Evolutionary conservation across 306 rosid genomes (phyloP).

Genomic region (Cucurbita moschata): DNA sequence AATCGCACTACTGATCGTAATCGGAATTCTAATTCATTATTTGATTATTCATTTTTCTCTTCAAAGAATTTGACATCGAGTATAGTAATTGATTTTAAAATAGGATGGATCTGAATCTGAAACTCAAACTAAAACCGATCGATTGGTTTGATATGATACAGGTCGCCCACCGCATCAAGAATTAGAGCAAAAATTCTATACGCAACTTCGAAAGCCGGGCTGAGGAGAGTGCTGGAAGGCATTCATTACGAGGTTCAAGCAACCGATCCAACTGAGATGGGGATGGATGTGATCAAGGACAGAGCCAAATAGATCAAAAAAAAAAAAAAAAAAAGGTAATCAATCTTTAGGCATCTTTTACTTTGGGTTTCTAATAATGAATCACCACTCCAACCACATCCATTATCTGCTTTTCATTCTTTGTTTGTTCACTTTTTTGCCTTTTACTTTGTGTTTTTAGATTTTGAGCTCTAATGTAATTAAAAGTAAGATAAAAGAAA

Average conservation of each 20-base stretch:
- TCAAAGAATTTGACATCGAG: too few relatives aligned
- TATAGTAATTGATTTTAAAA: too few relatives aligned
- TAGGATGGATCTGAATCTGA: neutral
- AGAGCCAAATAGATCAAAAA: slow-evolving; percentile 29
- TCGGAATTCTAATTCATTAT: neutral
- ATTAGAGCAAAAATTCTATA: slow-evolving; percentile 89
- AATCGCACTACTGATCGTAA: neutral
- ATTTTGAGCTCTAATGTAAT: slow-evolving; percentile 19
- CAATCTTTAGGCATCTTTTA: slow-evolving; percentile 11
- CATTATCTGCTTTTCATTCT: neutral
- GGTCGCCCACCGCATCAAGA: slow-evolving; percentile 94
- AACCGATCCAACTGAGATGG: slow-evolving; percentile 97
- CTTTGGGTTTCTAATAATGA: slow-evolving; percentile 18
- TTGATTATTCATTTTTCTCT: too few relatives aligned
- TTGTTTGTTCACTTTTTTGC: neutral
- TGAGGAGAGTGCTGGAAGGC: slow-evolving; percentile 88
- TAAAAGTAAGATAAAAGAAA: neutral
- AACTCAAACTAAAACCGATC: neutral
- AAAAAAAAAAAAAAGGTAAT: neutral
- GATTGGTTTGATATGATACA: neutral
- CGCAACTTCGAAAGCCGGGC: slow-evolving; percentile 90
- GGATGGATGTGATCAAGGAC: slow-evolving; percentile 59
- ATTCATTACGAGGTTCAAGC: slow-evolving; percentile 86
- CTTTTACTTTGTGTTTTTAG: slow-evolving; percentile 6
- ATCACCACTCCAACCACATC: slow-evolving; percentile 6